Base-by-base conservation (phyloP, 2,329 filamentous ascomycete species). In the Aspergillus fischeri region DNA sequence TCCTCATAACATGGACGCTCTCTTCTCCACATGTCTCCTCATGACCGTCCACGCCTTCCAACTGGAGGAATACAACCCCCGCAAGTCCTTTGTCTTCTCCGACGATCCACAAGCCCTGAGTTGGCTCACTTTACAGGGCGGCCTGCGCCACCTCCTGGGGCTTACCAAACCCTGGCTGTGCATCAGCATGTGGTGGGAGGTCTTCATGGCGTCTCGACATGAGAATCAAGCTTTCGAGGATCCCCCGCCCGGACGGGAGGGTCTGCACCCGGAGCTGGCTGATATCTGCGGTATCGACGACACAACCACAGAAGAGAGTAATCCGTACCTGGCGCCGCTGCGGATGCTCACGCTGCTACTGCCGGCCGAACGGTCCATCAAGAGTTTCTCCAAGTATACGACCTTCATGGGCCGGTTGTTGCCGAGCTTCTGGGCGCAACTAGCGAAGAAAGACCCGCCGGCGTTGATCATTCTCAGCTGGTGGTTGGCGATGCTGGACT, bases 11-110 rank as follows among this genome's bases (percentile, higher is more conserved):
- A 76, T 75, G 67, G 72, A 74, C 58, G 65, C 65, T 2, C 65
- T 77, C 4, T 70, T 75, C 57, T 73, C 72, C 1, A 66, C 71
- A 38, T 74, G 73, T 49, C 65, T 77, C 55, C 62, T 77, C 28
- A 62, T 76, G 55, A 69, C 69, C 14, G 63, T 72, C 41, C 68
- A 73, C 55, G 67, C 72, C 21, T 75, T 76, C 54, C 53, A 58
- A 6, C 60, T 69, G 5, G 65, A 69, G 9, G 61, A 65, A n/a
- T 73, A 66, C 57, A 65, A 63, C 54, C 71, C 73, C 0, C 64
- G 59, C 27, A 47, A 65, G 51, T 75, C 73, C 2, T 75, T 73
- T 60, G 66, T 75, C 21, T 75, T 75, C 62, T 69, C 72, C 14
- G 55, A 62, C 3, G 60, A 71, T 32, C 67, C 69, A 1, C 57